A percentile compares a stretch with the other conserved stretches of the same genome.
These are phyloP conservation scores for Chaetomiaceae sp. DNA, from an alignment of 2,329 filamentous ascomycete genomes.

Conservation along the genomic window DNA sequence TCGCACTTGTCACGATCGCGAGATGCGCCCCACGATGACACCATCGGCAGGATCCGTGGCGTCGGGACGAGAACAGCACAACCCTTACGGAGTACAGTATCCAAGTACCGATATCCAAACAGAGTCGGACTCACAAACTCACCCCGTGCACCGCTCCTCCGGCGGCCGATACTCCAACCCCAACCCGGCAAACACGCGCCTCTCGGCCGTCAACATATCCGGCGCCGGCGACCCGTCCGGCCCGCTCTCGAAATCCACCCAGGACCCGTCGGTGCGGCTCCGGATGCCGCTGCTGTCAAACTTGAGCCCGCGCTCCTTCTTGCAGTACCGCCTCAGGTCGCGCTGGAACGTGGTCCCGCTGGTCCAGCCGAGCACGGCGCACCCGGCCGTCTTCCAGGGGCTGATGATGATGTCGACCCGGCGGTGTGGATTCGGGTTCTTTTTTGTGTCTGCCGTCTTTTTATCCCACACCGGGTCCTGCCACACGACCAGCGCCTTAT, in stretches of 20 bases:
- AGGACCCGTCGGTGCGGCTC: constrained; percentile 57
- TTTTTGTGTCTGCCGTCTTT: constrained; percentile 39
- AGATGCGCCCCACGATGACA: constrained; percentile 11
- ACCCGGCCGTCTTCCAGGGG: constrained; percentile 85
- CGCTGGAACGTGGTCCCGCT: constrained; percentile 87
- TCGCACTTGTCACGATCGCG: constrained; percentile 1
- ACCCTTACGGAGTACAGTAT: too few relatives aligned
- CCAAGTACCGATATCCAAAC: neutral
- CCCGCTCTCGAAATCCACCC: constrained; percentile 67
- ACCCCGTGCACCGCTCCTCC: constrained; percentile 64
- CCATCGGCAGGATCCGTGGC: constrained; percentile 9
- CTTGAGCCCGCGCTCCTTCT: constrained; percentile 66
- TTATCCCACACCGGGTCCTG: constrained; percentile 56
- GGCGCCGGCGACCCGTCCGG: constrained; percentile 45
- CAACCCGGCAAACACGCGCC: constrained; percentile 72
- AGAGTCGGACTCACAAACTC: neutral
- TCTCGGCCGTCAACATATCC: constrained; percentile 70
- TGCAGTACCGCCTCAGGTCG: constrained; percentile 77
- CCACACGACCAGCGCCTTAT: constrained; percentile 93
- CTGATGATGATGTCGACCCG: constrained; percentile 89
- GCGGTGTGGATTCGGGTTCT: constrained; percentile 71
- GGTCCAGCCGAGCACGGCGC: constrained; percentile 82
- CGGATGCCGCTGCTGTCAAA: constrained; percentile 89
- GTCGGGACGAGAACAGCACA: too few relatives aligned
- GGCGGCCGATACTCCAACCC: constrained; percentile 64